phyloP scores from a whole-genome alignment of 1,139 yeast species.

The Blastobotrys niveus region DNA sequence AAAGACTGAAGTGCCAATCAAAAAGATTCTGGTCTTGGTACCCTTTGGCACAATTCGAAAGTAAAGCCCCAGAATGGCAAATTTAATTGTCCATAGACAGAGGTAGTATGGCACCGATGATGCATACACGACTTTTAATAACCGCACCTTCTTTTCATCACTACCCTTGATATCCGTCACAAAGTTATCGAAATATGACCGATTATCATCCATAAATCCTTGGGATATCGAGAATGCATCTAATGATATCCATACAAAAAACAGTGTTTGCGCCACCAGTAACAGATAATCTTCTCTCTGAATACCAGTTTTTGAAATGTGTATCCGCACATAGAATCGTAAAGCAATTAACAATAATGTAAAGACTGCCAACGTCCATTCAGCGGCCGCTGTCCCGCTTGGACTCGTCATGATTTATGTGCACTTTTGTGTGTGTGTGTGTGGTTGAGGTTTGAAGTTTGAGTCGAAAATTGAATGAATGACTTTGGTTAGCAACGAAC shows the following conservation, averaged over 20 bases:
- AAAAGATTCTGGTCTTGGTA: slow-evolving; percentile 24
- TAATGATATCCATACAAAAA: slow-evolving; percentile 28
- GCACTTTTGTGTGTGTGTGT: not conserved
- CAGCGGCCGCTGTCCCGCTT: slow-evolving; percentile 19
- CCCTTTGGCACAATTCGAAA: slow-evolving; percentile 28
- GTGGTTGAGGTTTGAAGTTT: no score
- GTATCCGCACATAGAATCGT: slow-evolving; percentile 26
- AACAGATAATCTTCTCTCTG: slow-evolving; percentile 29
- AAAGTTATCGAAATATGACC: slow-evolving; percentile 26
- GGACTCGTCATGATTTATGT: slow-evolving; percentile 16
- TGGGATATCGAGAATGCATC: slow-evolving; percentile 27
- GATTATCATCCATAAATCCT: slow-evolving; percentile 29
- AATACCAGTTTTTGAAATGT: slow-evolving; percentile 25
- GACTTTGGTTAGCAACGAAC: no score
- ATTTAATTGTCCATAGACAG: slow-evolving; percentile 30
- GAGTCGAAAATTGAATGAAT: not conserved
- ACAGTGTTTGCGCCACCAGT: slow-evolving; percentile 26
- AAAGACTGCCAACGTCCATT: slow-evolving; percentile 27
- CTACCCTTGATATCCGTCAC: slow-evolving; percentile 22
- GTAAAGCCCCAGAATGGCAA: slow-evolving; percentile 30
- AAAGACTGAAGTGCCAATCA: slow-evolving; percentile 22
- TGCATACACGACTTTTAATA: slow-evolving; percentile 28
- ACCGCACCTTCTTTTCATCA: slow-evolving; percentile 18
- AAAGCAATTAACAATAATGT: slow-evolving; percentile 21
- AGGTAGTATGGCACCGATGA: slow-evolving; percentile 30